Conservation (phyloP, 2,329 filamentous ascomycete genomes). For the Fusarium nygamai region DNA sequence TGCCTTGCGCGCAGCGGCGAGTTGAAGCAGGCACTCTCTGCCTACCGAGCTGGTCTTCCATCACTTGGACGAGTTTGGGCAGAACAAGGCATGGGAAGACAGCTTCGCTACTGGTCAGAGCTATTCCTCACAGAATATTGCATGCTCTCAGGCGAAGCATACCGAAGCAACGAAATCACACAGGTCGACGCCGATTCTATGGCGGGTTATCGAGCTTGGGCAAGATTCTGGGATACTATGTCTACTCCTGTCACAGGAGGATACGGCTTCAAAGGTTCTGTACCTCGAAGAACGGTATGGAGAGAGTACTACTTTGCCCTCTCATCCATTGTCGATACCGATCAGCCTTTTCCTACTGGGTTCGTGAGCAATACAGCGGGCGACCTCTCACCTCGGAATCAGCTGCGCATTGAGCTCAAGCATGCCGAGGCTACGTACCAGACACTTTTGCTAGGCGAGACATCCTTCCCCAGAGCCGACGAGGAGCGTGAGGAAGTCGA, state of each 20-base stretch:
- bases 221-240: slow-evolving; percentile 71
- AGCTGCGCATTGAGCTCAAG: slow-evolving; percentile 81
- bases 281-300: slow-evolving; percentile 78
- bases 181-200: slow-evolving; percentile 64
- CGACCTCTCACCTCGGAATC: slow-evolving; percentile 65
- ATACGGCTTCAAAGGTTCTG: slow-evolving; percentile 66
- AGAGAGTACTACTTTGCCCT: slow-evolving; percentile 84
- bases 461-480: slow-evolving; percentile 84
- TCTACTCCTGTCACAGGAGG: slow-evolving; percentile 61
- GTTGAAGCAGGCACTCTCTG: slow-evolving; percentile 68
- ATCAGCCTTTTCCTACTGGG: slow-evolving; percentile 67
- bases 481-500: slow-evolving; percentile 84
- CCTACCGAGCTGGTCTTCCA: slow-evolving; percentile 73
- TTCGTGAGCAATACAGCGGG: slow-evolving; percentile 53
- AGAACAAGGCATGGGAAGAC: slow-evolving; percentile 64
- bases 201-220: slow-evolving; percentile 73
- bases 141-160: slow-evolving; percentile 71
- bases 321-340: slow-evolving; percentile 77
- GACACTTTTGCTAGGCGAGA: slow-evolving; percentile 78
- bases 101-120: slow-evolving; percentile 82
- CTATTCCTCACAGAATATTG: slow-evolving; percentile 80
- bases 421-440: slow-evolving; percentile 84
- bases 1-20: slow-evolving; percentile 62
- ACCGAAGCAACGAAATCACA: slow-evolving; percentile 61
- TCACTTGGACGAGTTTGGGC: slow-evolving; percentile 66